Evolutionary conservation across 176 grass and related monocot genomes (phyloP), one percentile per base, ranked within the genome.

Genomic region (Poa annua): DNA sequence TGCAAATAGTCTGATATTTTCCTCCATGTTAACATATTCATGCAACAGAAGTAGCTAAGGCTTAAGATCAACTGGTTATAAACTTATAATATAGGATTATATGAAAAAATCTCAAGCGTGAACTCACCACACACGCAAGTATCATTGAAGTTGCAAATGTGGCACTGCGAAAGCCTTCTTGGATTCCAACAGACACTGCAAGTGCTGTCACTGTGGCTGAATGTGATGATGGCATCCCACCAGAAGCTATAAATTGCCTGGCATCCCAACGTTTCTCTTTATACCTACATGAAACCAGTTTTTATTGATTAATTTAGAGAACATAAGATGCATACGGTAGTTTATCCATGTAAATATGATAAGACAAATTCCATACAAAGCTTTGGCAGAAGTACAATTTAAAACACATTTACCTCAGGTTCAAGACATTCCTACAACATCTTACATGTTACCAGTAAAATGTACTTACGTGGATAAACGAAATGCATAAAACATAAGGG

Each of bases 211-310:
- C 96, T 32, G 93, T 99, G 68, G 93, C 93, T 21, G 93, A 99
- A 78, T 99, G 96, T 52, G 96, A 99, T 36, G 96, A 99, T 75
- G 96, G 93, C 96, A 99, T 99, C 22, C 96, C 96, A 47, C 96
- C 96, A 71, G 96, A 92, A 78, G 91, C 91, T 86, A 99, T 89
- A 71, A 99, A 85, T 75, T 92, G 93, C 42, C 83, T 93, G 32
- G 84, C 92, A 89, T 99, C 93, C 96, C 96, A 99, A 39, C 76
- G 91, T 25, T 85, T 90, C 73, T 96, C 96, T 70, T 96, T 93
- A 70, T 94, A 99, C 96, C 93, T 96, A 79, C 50, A 83, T 55
- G 14, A 60, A 88, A 76, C 32, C 36, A 15, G 1, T 8, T 38
- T 19, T 41, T 32, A 76, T 33, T 13, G 47, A 71, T 39, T 64